Percentiles rank a stretch among this genome's conserved stretches.
Evolutionary conservation across 108 stramenopile genomes (phyloP).

Genomic region (Cyclostephanos tholiformis): DNA sequence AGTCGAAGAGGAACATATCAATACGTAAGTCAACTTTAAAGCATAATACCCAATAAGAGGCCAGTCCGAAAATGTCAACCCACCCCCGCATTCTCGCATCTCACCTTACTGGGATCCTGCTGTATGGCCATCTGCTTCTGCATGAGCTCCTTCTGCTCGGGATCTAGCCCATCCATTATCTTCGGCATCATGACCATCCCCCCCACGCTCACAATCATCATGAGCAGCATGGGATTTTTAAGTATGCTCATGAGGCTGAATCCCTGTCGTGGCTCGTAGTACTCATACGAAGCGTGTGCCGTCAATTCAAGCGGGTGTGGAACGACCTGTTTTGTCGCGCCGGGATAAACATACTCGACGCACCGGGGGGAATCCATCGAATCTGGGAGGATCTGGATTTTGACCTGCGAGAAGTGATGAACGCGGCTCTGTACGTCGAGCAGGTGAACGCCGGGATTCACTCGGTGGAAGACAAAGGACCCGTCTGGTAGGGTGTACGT

Average conservation of each 20-base stretch:
- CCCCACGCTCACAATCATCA: slow-evolving; percentile 79
- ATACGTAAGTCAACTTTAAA: neutral
- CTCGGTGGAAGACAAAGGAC: slow-evolving; percentile 71
- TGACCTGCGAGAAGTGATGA: slow-evolving; percentile 81
- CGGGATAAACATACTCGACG: slow-evolving; percentile 85
- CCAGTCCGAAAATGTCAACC: neutral
- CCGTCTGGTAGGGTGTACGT: slow-evolving; percentile 80
- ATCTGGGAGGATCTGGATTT: slow-evolving; percentile 75
- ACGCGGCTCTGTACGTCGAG: slow-evolving; percentile 72
- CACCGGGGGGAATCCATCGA: slow-evolving; percentile 79
- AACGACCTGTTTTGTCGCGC: slow-evolving; percentile 69
- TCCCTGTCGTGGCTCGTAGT: slow-evolving; percentile 72
- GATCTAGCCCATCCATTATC: slow-evolving; percentile 89
- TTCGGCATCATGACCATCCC: slow-evolving; percentile 86
- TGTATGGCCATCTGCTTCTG: slow-evolving; percentile 84
- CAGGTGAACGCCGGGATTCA: slow-evolving; percentile 80
- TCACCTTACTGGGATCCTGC: slow-evolving; percentile 82
- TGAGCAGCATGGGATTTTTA: slow-evolving; percentile 90
- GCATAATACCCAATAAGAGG: neutral
- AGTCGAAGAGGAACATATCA: neutral
- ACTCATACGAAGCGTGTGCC: slow-evolving; percentile 77
- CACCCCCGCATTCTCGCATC: neutral
- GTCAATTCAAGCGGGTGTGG: slow-evolving; percentile 75
- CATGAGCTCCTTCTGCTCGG: slow-evolving; percentile 88
- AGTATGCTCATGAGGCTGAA: slow-evolving; percentile 73